phyloP scores from a whole-genome alignment of 2,329 filamentous ascomycete genomes.

The Capronia epimyces region DNA sequence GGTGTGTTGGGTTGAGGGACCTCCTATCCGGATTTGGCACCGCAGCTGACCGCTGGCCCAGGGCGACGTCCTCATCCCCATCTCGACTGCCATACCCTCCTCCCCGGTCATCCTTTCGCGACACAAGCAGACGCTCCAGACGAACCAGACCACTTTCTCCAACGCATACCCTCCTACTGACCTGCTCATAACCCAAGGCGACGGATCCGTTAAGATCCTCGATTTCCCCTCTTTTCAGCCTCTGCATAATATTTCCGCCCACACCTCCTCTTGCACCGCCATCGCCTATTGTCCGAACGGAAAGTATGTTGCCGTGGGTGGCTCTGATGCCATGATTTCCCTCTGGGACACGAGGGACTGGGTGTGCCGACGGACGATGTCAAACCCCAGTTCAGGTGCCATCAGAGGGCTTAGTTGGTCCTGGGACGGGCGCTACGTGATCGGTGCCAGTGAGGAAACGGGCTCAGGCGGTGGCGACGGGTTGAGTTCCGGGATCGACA shows the following conservation, averaged over 20 bases:
- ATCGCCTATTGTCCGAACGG: conserved; percentile 44
- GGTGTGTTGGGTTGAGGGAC: conserved; percentile 31
- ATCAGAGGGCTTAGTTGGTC: conserved; percentile 47
- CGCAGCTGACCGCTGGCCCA: conserved; percentile 24
- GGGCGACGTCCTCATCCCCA: conserved; percentile 46
- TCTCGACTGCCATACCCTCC: conserved; percentile 40
- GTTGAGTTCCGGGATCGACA: conserved; percentile 39
- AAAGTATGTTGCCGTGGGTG: conserved; percentile 46
- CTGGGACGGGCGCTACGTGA: conserved; percentile 47
- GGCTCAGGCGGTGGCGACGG: conserved; percentile 36
- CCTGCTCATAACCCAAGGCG: conserved; percentile 50
- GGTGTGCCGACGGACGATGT: conserved; percentile 46
- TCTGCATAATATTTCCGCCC: conserved; percentile 44
- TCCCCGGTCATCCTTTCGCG: conserved; percentile 38
- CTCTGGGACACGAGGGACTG: conserved; percentile 50
- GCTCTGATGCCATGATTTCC: conserved; percentile 46
- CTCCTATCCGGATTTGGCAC: not conserved
- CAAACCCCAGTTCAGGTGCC: conserved; percentile 41
- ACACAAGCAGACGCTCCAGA: conserved; percentile 44
- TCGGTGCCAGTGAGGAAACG: conserved; percentile 45
- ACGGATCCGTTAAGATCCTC: conserved; percentile 46
- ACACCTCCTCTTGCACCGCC: conserved; percentile 46
- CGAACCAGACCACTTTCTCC: conserved; percentile 46
- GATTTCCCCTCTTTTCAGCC: conserved; percentile 43
- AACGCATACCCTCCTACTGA: conserved; percentile 41